Evolutionary conservation across 768 basidiomycete species (phyloP), one percentile per base, ranked within the genome.

Genomic region (Trametes sanguinea): DNA sequence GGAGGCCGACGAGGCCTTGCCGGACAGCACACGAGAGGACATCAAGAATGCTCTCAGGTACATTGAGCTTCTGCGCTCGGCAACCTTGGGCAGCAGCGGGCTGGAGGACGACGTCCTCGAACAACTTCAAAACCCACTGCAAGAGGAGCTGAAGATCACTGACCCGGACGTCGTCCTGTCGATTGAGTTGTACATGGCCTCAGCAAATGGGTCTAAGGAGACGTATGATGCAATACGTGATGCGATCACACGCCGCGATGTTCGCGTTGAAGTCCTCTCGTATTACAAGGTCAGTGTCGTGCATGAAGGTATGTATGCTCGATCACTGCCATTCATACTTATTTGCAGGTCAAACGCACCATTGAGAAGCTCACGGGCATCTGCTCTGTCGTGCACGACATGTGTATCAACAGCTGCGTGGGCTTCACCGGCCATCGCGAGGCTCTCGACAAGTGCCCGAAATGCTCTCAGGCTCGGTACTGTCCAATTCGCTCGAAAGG

Each of bases 371-470:
- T 59, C 30, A 59, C 57, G 0, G 50, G 57, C 35, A 37, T 37
- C 11, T 6, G 6, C 6, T 11, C 35, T 14, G 39, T 51, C 1
- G 5, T 30, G 2, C 1, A 51, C 29, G 50, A 59, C 57, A 59
- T 59, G 57, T 59, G 57, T 35, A 16, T 52, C 39, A 59, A 59
- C 27, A 45, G 39, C 13, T 53, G 52, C 11, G 22, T 53, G 10
- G 52, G 39, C 4, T 53, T 8, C 52, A 53, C 52, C 1, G 52
- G 52, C 4, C 52, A 37, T 2, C 37, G n/a, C 29, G n/a, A 4
- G 37, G 2, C 1, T 1, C 52, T 39, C 52, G 39, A 40, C 6
- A 5, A 40, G 5, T 53, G 52, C 22, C 52, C 52, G 22, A 53
- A 53, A 14, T 53, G 52, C 22, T n/a, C 6, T 29, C 17, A 47